Evolutionary conservation across 176 grass and related monocot species (phyloP).

Genomic region (Oryza meridionalis): DNA sequence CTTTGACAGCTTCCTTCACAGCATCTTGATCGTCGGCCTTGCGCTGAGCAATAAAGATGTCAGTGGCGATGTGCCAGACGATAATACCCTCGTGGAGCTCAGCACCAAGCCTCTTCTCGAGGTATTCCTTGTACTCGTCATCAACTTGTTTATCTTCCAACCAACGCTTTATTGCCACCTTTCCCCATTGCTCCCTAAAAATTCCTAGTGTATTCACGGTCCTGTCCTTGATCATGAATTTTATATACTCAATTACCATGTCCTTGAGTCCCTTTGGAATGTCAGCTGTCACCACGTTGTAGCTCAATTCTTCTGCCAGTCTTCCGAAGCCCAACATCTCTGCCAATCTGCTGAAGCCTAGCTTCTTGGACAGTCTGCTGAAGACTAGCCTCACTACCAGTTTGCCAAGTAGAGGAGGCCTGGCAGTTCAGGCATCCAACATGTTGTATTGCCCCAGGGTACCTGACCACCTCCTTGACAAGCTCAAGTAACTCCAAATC

Average conservation of each 20-base stretch:
- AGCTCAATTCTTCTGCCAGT: slow-evolving; percentile 8
- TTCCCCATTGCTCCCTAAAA: not conserved
- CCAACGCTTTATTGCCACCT: too few species aligned
- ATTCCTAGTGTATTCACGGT: slow-evolving; percentile 1
- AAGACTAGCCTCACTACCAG: not conserved
- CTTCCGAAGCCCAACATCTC: not conserved
- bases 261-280: not conserved
- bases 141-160: not conserved
- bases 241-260: too few species aligned
- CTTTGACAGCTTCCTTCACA: not conserved
- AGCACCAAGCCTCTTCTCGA: too few species aligned
- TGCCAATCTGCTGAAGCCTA: not conserved
- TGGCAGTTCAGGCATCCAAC: not conserved
- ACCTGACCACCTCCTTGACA: slow-evolving; percentile 1
- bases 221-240: not conserved
- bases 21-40: not conserved
- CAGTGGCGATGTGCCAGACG: not conserved
- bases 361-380: not conserved
- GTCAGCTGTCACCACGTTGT: not conserved
- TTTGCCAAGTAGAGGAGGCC: not conserved
- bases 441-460: slow-evolving; percentile 35
- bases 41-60: not conserved
- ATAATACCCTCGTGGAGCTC: too few species aligned
- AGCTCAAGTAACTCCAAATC: too few species aligned
- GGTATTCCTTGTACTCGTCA: too few species aligned